These are phyloP conservation scores for Laburnicola sp. DNA, from an alignment of 2,329 filamentous ascomycete species.

Conservation along the genomic window DNA sequence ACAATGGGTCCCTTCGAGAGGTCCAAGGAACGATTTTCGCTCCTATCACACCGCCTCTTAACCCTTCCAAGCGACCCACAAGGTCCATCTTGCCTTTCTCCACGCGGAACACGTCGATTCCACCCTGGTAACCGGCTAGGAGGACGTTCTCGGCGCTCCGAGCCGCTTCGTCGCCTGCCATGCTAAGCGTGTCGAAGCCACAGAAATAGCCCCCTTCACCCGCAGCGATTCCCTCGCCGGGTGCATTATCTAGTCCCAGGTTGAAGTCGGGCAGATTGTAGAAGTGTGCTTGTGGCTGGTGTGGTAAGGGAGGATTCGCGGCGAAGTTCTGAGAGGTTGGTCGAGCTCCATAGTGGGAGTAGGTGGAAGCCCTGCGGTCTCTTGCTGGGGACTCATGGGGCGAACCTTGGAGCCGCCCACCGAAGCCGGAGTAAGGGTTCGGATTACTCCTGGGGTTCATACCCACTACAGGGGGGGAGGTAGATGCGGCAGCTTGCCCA, in stretches of 20 bases:
- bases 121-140: slow-evolving; percentile 78
- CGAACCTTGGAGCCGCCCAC: slow-evolving; percentile 42
- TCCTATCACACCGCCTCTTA: slow-evolving; percentile 77
- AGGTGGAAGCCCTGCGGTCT: slow-evolving; percentile 56
- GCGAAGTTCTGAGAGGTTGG: slow-evolving; percentile 51
- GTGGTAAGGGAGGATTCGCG: slow-evolving; percentile 68
- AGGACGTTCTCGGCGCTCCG: slow-evolving; percentile 63
- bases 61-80: slow-evolving; percentile 70
- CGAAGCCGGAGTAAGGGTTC: slow-evolving; percentile 50
- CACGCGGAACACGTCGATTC: slow-evolving; percentile 74
- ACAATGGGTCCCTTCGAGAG: slow-evolving; percentile 55
- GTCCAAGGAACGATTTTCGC: slow-evolving; percentile 82
- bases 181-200: slow-evolving; percentile 72
- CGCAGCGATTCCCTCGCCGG: slow-evolving; percentile 58
- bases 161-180: slow-evolving; percentile 50
- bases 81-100: slow-evolving; percentile 72
- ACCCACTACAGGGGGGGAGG: slow-evolving; percentile 37
- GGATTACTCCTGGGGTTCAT: slow-evolving; percentile 50
- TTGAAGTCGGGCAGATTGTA: slow-evolving; percentile 76
- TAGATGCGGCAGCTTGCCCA: slow-evolving; percentile 46
- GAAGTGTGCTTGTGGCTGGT: slow-evolving; percentile 76
- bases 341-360: slow-evolving; percentile 51
- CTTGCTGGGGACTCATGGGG: slow-evolving; percentile 39
- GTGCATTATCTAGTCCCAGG: slow-evolving; percentile 54
- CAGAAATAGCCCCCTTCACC: slow-evolving; percentile 76